A percentile compares a stretch with the other conserved stretches of the same genome.
Conservation (phyloP, 768 basidiomycete species). For the Arthromyces matolae region DNA sequence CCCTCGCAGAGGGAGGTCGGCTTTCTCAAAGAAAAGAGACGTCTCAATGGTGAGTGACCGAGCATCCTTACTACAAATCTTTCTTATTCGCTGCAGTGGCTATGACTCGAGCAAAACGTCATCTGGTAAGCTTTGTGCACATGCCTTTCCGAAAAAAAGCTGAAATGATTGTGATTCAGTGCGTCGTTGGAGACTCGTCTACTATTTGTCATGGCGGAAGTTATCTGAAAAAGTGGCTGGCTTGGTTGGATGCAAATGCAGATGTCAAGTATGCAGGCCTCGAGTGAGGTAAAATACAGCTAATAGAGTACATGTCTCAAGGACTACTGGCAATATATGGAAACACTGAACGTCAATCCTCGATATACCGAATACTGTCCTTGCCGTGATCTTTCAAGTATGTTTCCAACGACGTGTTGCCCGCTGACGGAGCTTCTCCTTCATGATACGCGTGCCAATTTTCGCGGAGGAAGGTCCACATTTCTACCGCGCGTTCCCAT, state of each 20-base stretch:
- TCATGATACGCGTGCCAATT: neutral
- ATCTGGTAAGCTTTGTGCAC: conserved; percentile 54
- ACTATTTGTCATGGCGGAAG: conserved; percentile 82
- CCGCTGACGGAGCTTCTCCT: neutral
- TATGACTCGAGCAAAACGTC: conserved; percentile 88
- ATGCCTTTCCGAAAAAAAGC: neutral
- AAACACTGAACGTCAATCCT: too few species aligned
- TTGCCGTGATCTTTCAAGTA: too few species aligned
- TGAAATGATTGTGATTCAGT: conserved; percentile 42
- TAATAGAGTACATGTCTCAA: neutral
- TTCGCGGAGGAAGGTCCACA: neutral
- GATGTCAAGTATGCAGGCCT: conserved; percentile 84
- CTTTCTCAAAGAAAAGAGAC: conserved; percentile 87
- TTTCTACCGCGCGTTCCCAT: neutral
- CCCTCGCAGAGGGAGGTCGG: conserved; percentile 75
- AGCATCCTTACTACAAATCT: neutral
- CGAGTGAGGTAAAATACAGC: conserved; percentile 32
- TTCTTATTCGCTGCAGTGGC: conserved; percentile 49
- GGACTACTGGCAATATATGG: too few species aligned
- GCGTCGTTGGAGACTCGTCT: conserved; percentile 89
- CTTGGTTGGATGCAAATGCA: conserved; percentile 86
- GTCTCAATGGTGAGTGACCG: conserved; percentile 69
- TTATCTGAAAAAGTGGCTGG: conserved; percentile 87
- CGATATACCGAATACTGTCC: too few species aligned
- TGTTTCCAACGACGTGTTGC: neutral